Evolutionary conservation across 192 early-diverging fungal genomes (phyloP).

Genomic region (Coemansia sp.): DNA sequence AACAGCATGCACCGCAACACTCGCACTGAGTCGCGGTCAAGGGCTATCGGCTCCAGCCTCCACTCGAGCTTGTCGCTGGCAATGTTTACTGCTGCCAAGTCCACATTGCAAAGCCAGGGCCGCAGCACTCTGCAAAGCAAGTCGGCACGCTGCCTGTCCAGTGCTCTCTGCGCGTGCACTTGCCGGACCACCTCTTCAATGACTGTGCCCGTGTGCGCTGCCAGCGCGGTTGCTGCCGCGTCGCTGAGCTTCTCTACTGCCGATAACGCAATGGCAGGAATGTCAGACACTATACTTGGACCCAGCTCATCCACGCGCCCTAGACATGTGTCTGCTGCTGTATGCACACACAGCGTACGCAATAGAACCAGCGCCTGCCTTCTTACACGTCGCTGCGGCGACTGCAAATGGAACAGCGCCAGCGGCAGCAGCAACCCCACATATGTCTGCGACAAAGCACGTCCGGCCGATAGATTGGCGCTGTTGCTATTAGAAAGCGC

Average conservation of each 20-base stretch:
- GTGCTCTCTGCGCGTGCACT: constrained; percentile 22
- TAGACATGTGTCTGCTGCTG: constrained; percentile 13
- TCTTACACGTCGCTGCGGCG: constrained; percentile 23
- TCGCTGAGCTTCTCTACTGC: constrained; percentile 20
- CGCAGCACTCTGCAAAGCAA: constrained; percentile 12
- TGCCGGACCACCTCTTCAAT: constrained; percentile 41
- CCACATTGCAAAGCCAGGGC: constrained; percentile 44
- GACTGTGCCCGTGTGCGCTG: constrained; percentile 15
- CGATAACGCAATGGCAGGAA: constrained; percentile 30
- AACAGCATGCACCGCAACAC: constrained; percentile 49
- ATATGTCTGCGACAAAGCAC: constrained; percentile 17
- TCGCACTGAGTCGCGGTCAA: constrained; percentile 38
- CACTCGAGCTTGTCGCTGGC: constrained; percentile 6
- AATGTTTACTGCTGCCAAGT: constrained; percentile 5
- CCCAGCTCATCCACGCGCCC: constrained; percentile 34
- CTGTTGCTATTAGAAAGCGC: neutral
- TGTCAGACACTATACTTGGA: constrained; percentile 42
- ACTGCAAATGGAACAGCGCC: constrained; percentile 35
- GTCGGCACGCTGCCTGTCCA: constrained; percentile 8
- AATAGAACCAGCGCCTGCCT: constrained; percentile 41
- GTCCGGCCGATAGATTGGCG: constrained; percentile 4
- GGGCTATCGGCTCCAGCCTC: constrained; percentile 18
- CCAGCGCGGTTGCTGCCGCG: constrained; percentile 31
- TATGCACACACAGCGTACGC: constrained; percentile 32
- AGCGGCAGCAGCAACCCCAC: constrained; percentile 26